phyloP scores from a whole-genome alignment of 2,329 filamentous ascomycete species.

The Rhynchosporium graminicola region DNA sequence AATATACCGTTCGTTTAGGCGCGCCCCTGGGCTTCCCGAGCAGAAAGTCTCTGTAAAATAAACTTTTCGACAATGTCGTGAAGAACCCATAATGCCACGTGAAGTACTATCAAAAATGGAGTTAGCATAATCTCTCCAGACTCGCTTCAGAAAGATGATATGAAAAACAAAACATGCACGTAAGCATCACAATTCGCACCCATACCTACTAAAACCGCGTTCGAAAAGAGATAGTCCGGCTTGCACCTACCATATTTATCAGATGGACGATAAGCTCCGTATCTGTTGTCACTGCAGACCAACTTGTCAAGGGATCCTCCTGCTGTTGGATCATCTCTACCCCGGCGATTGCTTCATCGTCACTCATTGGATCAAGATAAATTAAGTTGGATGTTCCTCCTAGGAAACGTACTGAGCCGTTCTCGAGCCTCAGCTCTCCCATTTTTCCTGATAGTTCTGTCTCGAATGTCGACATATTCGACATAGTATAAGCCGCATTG shows the following conservation, averaged over 20 bases:
- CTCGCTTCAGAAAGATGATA: not conserved
- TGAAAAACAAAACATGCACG: not conserved
- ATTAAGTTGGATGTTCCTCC: conserved; percentile 94
- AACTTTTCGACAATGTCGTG: conserved; percentile 79
- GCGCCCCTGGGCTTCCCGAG: conserved; percentile 61
- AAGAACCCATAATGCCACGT: conserved; percentile 98
- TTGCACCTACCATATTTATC: conserved; percentile 67
- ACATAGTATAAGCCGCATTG: conserved; percentile 45
- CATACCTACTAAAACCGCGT: not conserved
- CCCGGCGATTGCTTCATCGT: conserved; percentile 31
- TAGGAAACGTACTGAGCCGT: conserved; percentile 86
- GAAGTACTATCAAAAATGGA: conserved; percentile 62
- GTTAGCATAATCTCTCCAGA: not conserved
- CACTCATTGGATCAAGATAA: conserved; percentile 62
- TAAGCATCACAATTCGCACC: not conserved
- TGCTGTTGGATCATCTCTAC: conserved; percentile 42
- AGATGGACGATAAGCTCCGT: conserved; percentile 79
- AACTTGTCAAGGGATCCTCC: conserved; percentile 75
- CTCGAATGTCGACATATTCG: conserved; percentile 54
- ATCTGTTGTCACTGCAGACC: conserved; percentile 85
- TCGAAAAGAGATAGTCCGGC: not conserved
- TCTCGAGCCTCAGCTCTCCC: conserved; percentile 84
- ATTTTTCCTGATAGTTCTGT: conserved; percentile 87
- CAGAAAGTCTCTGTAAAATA: conserved; percentile 86
- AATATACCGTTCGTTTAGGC: conserved; percentile 67